These are phyloP conservation scores for Apiospora malaysiana DNA, from an alignment of 2,329 filamentous ascomycete genomes.

Conservation along the genomic window DNA sequence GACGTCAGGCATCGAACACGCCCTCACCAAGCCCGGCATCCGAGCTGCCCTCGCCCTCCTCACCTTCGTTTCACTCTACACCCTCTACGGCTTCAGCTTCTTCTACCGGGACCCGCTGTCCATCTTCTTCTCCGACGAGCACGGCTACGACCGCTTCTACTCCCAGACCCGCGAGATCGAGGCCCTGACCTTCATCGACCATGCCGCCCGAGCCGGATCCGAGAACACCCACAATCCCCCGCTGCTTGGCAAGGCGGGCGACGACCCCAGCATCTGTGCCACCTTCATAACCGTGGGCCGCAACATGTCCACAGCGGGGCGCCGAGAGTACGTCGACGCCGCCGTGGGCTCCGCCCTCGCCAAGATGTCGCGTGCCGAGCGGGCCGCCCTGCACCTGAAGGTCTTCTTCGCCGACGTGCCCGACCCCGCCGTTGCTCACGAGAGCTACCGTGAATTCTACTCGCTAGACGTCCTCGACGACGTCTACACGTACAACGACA, in stretches of 20 bases:
- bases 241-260: constrained; percentile 33
- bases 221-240: constrained; percentile 28
- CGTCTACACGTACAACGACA: constrained; percentile 35
- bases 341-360: constrained; percentile 36
- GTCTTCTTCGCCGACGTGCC: constrained; percentile 41
- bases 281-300: constrained; percentile 38
- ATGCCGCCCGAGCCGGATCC: constrained; percentile 29
- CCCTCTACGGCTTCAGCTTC: constrained; percentile 36
- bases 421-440: constrained; percentile 33
- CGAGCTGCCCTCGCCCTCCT: constrained; percentile 35
- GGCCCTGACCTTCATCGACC: constrained; percentile 34
- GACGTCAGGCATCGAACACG: constrained; percentile 10
- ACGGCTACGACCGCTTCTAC: constrained; percentile 40
- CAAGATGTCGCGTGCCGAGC: constrained; percentile 38
- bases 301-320: constrained; percentile 27
- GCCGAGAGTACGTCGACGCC: constrained; percentile 19
- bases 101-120: constrained; percentile 42
- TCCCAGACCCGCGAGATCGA: constrained; percentile 37
- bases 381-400: constrained; percentile 35
- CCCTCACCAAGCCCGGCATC: constrained; percentile 32
- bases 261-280: constrained; percentile 35
- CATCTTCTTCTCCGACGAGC: constrained; percentile 39
- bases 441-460: constrained; percentile 32
- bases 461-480: constrained; percentile 34
- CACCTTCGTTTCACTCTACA: constrained; percentile 34